Conservation (phyloP, 768 basidiomycete species). For the Boletus insuetus region DNA sequence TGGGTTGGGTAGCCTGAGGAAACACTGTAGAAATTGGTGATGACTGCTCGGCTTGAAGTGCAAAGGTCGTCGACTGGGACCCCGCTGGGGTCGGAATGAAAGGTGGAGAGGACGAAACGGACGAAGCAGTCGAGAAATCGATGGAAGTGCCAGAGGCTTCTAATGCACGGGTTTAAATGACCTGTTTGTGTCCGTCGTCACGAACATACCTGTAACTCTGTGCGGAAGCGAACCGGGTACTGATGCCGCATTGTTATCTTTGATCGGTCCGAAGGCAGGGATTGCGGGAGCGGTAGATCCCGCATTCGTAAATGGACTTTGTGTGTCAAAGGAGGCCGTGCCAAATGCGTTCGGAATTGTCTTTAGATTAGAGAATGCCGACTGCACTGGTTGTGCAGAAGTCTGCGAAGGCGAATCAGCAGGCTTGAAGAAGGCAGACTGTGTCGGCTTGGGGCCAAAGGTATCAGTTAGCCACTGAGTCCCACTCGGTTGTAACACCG, state of each 20-base stretch:
- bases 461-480: slow-evolving; percentile 34
- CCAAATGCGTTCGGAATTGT: slow-evolving; percentile 36
- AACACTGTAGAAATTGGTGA: neutral
- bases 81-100: neutral
- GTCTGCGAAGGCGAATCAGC: slow-evolving; percentile 15
- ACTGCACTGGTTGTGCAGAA: slow-evolving; percentile 10
- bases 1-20: neutral
- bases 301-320: slow-evolving; percentile 2
- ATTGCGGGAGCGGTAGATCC: neutral
- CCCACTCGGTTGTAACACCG: slow-evolving; percentile 25
- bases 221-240: neutral
- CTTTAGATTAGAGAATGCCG: slow-evolving; percentile 36
- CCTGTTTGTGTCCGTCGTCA: neutral
- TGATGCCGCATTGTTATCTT: neutral
- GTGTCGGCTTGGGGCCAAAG: slow-evolving; percentile 29
- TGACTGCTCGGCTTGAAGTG: neutral
- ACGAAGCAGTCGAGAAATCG: neutral
- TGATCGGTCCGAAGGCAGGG: slow-evolving; percentile 8
- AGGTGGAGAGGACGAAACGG: slow-evolving; percentile 1
- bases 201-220: slow-evolving; percentile 14
- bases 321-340: slow-evolving; percentile 18
- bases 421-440: slow-evolving; percentile 20
- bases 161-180: neutral
- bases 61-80: neutral
- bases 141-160: neutral